phyloP scores from a whole-genome alignment of 2,329 filamentous ascomycete genomes.

The Didymella sp. region DNA sequence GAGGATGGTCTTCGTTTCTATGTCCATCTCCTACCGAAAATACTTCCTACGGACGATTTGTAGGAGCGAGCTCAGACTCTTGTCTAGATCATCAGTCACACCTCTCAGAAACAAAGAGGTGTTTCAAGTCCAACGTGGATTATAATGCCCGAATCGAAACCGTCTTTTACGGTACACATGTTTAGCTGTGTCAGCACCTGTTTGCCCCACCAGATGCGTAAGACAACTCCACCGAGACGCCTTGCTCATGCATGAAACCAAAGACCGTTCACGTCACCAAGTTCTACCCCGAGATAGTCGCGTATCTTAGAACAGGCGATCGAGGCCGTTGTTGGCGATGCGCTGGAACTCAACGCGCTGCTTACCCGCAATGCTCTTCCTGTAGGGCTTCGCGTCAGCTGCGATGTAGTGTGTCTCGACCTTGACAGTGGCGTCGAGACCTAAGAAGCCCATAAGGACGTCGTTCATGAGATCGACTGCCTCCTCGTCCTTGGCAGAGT shows the following conservation, averaged over 20 bases:
- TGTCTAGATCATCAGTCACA: too few species aligned
- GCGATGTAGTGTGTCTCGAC: constrained; percentile 40
- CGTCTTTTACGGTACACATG: too few species aligned
- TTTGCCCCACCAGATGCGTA: background rate
- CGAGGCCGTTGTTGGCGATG: constrained; percentile 32
- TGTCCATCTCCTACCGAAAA: too few species aligned
- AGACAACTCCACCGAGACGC: background rate
- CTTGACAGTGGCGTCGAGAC: constrained; percentile 29
- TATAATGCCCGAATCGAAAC: too few species aligned
- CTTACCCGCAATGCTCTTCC: constrained; percentile 35
- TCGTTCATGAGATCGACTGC: constrained; percentile 31
- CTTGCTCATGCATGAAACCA: background rate
- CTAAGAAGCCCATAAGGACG: constrained; percentile 32
- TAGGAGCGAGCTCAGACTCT: too few species aligned
- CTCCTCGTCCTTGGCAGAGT: constrained; percentile 37
- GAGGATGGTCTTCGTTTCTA: too few species aligned
- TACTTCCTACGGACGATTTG: too few species aligned
- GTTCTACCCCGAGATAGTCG: background rate
- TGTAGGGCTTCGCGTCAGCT: constrained; percentile 31
- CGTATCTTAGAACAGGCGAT: constrained; percentile 23
- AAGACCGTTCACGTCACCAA: background rate
- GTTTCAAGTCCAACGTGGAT: too few species aligned
- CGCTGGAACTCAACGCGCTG: constrained; percentile 41
- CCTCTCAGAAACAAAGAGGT: too few species aligned
- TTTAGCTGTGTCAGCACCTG: too few species aligned